Base-by-base conservation (phyloP, 192 early-diverging fungal genomes). In the Lunasporangiospora selenospora region DNA sequence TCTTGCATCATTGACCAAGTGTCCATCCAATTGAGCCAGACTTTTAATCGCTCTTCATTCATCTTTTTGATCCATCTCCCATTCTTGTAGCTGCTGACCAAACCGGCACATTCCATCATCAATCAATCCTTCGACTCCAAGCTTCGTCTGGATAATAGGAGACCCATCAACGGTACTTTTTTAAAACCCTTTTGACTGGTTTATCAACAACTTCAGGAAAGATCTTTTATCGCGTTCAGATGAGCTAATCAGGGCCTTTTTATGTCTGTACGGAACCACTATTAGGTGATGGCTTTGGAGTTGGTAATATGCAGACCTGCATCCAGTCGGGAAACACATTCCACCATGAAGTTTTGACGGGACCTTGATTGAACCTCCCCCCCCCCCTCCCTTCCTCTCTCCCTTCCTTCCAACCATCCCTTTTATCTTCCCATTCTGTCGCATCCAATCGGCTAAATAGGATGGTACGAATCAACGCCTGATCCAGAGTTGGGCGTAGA, bases 121-220 rank as follows among this genome's bases (percentile, higher is more conserved):
- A 90, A 89, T 76, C 90, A 92, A 73, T 90, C 89, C 49, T 88
- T 90, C 66, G 89, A 89, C 75, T 88, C 83, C 53, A 83, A 83
- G 66, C 73, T 92, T 39, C 84, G 86, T 37, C 60, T 92, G 5
- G 88, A 92, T 71, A 63, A 61, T 30, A 42, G 81, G 51, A 69
- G 84, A 65, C 82, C 86, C 3, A 81, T 90, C 62, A 92, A 92
- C 77, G 90, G 83, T 83, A 83, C 18, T 54, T 54, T 19, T n/a
- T n/a, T n/a, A n/a, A n/a, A n/a, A n/a, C n/a, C n/a, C n/a, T n/a
- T n/a, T n/a, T n/a, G n/a, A n/a, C n/a, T n/a, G n/a, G n/a, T n/a
- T n/a, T n/a, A n/a, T n/a, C n/a, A n/a, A n/a, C n/a, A n/a, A n/a
- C n/a, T n/a, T n/a, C n/a, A n/a, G n/a, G n/a, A n/a, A n/a, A n/a